Evolutionary conservation across 2,329 filamentous ascomycete genomes (phyloP).

Genomic region (Ascochyta fabae): DNA sequence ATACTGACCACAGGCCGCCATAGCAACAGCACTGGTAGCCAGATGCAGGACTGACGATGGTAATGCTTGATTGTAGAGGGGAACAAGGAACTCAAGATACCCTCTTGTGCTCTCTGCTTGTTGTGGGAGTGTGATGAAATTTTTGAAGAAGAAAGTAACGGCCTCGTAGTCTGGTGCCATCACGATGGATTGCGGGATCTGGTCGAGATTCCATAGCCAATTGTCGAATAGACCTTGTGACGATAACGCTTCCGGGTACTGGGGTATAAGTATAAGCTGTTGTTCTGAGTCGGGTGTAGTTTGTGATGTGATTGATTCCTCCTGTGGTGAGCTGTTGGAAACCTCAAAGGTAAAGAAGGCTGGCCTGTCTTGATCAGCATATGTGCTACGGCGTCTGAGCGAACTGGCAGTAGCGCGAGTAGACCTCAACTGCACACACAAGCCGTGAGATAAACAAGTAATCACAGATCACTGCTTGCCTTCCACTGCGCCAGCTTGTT

Average conservation of each 20-base stretch:
- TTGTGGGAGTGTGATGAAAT: conserved; percentile 49
- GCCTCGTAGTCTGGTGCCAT: conserved; percentile 47
- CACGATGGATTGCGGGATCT: conserved; percentile 35
- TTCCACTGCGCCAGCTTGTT: neutral
- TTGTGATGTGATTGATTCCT: neutral
- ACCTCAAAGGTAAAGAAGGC: conserved; percentile 7
- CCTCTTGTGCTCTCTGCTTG: conserved; percentile 48
- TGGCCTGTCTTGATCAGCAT: conserved; percentile 4
- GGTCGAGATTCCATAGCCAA: conserved; percentile 41
- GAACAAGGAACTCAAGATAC: conserved; percentile 48
- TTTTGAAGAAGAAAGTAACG: conserved; percentile 52
- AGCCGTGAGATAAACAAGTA: neutral
- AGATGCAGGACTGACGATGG: conserved; percentile 48
- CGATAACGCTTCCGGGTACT: conserved; percentile 15
- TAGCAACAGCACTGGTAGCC: conserved; percentile 49
- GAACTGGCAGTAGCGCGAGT: neutral
- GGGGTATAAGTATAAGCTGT: conserved; percentile 32
- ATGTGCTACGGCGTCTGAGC: neutral
- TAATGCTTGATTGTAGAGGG: conserved; percentile 45
- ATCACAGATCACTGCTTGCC: neutral
- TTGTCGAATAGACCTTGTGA: conserved; percentile 32
- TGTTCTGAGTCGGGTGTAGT: conserved; percentile 11
- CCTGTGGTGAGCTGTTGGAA: neutral
- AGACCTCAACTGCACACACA: neutral
- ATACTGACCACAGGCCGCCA: conserved; percentile 49